Evolutionary conservation across 163 green algal species (phyloP), one percentile per base, ranked within the genome.

Genomic region (Prototheca cutis): DNA sequence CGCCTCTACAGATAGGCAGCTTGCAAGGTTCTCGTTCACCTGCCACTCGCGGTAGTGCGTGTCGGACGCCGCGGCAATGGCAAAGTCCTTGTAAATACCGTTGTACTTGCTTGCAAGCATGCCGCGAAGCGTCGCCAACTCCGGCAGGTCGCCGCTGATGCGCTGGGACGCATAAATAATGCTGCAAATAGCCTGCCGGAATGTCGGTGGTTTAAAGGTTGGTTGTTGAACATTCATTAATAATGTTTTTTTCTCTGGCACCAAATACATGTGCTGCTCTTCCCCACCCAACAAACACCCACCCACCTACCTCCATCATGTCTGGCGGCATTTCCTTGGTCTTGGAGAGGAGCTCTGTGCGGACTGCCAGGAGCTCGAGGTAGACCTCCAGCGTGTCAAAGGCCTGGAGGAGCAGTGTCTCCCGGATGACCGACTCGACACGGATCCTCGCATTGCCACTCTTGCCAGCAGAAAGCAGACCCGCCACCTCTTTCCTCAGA

Each of bases 351-450:
- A 94, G 69, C 31, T 77, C 65, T 19, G 73, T 62, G 2, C 86
- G 77, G 24, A 92, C 76, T 1, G 75, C 65, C 54, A 94, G 59
- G 36, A 94, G 78, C 75, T 93, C 86, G 13, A 90, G 61, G 71
- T 90, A 94, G 32, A 93, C 68, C 78, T 94, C 86, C 47, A 94
- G 66, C 2, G 90, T 81, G 30, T 90, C 84, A 53, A 80, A 92
- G 0, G 79, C 78, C 63, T 78, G 67, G 31, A 61, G 18, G 7
- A 34, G 28, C 21, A 55, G 23, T 6, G 33, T 55, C 65, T 91
- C 84, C 2, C 81, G 75, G 40, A 91, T 85, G 4, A 89, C 78
- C 2, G 74, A 71, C 62, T 93, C 85, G 28, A 93, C 85, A 0
- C 86, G 62, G 59, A 94, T 94, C 36, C 85, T 65, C 4, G 86